Percentiles rank a stretch among this genome's conserved stretches.
Evolutionary conservation across 2,329 filamentous ascomycete genomes (phyloP).

Genomic region (Ceratocystis variospora): DNA sequence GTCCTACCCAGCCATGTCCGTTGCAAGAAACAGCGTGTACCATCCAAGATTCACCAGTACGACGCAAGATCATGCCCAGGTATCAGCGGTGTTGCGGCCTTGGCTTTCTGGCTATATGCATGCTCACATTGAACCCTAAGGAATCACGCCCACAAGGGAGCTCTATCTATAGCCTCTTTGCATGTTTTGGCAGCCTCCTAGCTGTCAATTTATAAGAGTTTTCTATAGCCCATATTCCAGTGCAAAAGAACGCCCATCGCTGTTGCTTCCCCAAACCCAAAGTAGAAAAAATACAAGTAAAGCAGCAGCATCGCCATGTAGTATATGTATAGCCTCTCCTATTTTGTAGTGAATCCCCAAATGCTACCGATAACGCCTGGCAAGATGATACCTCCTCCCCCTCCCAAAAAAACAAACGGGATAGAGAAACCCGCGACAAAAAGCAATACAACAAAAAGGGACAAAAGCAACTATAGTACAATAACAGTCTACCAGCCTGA

Average conservation of each 20-base stretch:
- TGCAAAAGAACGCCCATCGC: background rate
- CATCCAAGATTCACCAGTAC: too few species aligned
- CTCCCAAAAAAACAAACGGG: background rate
- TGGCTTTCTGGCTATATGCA: too few species aligned
- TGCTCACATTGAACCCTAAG: background rate
- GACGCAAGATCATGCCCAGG: too few species aligned
- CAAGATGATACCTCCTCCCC: background rate
- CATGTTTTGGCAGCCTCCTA: background rate
- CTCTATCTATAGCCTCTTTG: background rate
- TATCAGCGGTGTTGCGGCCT: too few species aligned
- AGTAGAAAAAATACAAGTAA: background rate
- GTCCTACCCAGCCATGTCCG: too few species aligned
- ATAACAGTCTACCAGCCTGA: background rate
- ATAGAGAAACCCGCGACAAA: background rate
- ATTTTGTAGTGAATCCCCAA: background rate
- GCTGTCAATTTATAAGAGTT: background rate
- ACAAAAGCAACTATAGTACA: constrained; percentile 1
- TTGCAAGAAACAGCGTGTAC: too few species aligned
- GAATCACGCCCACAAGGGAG: background rate
- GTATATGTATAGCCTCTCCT: background rate
- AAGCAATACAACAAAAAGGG: background rate
- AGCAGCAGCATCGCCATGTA: background rate
- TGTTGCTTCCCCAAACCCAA: background rate
- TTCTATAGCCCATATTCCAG: background rate
- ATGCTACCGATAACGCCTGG: background rate